Conservation (phyloP, 2,329 filamentous ascomycete genomes). For the Ophiostoma sp. region DNA sequence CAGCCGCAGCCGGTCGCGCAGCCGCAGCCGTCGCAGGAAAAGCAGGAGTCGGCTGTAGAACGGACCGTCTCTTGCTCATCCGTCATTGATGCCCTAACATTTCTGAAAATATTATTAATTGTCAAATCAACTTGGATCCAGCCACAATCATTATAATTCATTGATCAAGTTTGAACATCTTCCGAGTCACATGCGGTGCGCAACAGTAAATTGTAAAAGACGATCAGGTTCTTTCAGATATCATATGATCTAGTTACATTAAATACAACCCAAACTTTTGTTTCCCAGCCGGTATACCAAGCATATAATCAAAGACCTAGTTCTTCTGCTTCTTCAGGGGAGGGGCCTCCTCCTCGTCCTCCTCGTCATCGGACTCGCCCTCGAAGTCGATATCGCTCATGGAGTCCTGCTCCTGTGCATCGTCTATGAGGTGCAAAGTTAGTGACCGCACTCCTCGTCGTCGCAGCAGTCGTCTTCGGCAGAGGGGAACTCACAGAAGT, state of each 20-base stretch:
- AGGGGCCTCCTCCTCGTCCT: conserved; percentile 39
- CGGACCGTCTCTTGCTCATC: background rate
- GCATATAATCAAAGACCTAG: conserved; percentile 24
- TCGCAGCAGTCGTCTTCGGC: background rate
- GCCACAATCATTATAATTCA: no score
- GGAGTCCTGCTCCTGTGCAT: conserved; percentile 65
- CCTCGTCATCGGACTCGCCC: conserved; percentile 52
- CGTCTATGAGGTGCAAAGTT: conserved; percentile 40
- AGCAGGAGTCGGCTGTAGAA: conserved; percentile 30
- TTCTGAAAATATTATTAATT: background rate
- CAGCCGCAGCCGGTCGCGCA: conserved; percentile 31
- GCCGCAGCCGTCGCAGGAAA: conserved; percentile 28
- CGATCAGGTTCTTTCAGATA: conserved; percentile 6
- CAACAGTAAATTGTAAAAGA: conserved; percentile 22
- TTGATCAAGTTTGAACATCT: no score
- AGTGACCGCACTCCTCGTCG: conserved; percentile 5
- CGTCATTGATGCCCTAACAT: no score
- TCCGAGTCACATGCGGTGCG: background rate
- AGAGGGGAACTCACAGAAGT: conserved; percentile 66
- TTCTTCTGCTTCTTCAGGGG: conserved; percentile 42
- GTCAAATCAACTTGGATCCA: background rate
- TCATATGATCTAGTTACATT: conserved; percentile 4
- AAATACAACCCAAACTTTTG: conserved; percentile 15
- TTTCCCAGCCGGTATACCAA: background rate
- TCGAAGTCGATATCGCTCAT: conserved; percentile 68